Evolutionary conservation across 2,329 filamentous ascomycete species (phyloP), one percentile per base, ranked within the genome.

Genomic region (Monilinia fructicola): DNA sequence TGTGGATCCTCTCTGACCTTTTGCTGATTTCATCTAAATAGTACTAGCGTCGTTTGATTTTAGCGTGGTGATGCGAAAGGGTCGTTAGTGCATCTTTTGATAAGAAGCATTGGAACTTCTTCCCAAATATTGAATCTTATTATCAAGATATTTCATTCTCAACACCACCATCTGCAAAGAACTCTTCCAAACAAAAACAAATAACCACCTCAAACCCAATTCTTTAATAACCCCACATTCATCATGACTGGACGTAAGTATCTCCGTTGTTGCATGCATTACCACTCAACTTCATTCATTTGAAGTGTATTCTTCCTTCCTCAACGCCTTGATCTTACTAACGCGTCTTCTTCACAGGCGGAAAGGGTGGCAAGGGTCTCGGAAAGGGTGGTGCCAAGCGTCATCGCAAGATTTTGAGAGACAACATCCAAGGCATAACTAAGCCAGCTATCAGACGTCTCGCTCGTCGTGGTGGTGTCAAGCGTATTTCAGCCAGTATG

Each of bases 391-490:
- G 93, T 81, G 94, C 94, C 83, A 98, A 97, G 91, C 93, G 93
- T 83, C 93, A 97, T 85, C 90, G 94, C 79, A 97, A 97, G 91
- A 97, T 97, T 86, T 87, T 97, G 82, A 92, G 93, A 83, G 93
- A 97, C 90, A 97, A 97, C 91, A 97, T 97, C 79, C 93, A 97
- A 85, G 93, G 93, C 84, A 97, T 97, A 80, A 97, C 93, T 79
- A 97, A 97, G 91, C 93, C 93, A 77, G 93, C 93, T 77, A 97
- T 97, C 83, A 90, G 93, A 78, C 93, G 93, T 96, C 93, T 97
- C 80, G 93, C 93, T 73, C 93, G 93, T 84, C 93, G 93, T 95
- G 93, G 93, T 82, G 93, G 93, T 93, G 93, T 97, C 87, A 97
- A 97, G 92, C 93, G 93, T 96, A 97, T 97, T 78, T 97, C 93